Base-by-base conservation (phyloP, 495 filamentous ascomycete species). In the Penicillium lividum region DNA sequence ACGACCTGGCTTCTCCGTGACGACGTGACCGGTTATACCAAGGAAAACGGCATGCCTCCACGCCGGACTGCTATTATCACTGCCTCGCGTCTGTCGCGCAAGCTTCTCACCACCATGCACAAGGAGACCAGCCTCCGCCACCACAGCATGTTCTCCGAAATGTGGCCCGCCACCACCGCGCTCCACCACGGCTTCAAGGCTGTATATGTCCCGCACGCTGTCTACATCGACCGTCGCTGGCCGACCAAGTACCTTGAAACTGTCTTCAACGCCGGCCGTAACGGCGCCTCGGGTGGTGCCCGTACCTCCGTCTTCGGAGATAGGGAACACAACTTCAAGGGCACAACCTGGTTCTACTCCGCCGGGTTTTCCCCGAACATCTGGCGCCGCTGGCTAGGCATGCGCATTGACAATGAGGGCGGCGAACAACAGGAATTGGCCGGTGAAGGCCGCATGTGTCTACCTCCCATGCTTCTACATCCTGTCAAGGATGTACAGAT, bases 141-240 rank as follows among this genome's bases (percentile, higher is more conserved):
- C 51, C 93, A 93, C 73, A 88, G 87, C 61, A 93, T 94, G 75
- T 98, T 96, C 76, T 89, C 90, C 0, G 94, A 98, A 71, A 97
- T 97, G 92, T 97, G 90, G 90, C 89, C 93, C 1, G 88, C 88
- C 16, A 90, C 89, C 0, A 81, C 86, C 5, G 89, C 93, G 7
- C 80, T 98, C 4, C 95, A 98, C 53, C 94, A 98, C 68, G 94
- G 94, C 10, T 85, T 91, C 78, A 98, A 98, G 74, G 94, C 91
- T 46, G 94, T 98, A 25, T 97, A 87, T 65, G 91, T 87, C 11
- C 94, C 94, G 2, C 94, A 98, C 67, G 91, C 93, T 0, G 80
- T 96, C 38, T 97, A 89, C 68, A 83, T 98, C 25, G 94, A 98
- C 69, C 89, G 94, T 45, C 79, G 82, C 50, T 98, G 94, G 94